Base-by-base conservation (phyloP, 2,329 filamentous ascomycete species). In the Lachnellula hyalina region DNA sequence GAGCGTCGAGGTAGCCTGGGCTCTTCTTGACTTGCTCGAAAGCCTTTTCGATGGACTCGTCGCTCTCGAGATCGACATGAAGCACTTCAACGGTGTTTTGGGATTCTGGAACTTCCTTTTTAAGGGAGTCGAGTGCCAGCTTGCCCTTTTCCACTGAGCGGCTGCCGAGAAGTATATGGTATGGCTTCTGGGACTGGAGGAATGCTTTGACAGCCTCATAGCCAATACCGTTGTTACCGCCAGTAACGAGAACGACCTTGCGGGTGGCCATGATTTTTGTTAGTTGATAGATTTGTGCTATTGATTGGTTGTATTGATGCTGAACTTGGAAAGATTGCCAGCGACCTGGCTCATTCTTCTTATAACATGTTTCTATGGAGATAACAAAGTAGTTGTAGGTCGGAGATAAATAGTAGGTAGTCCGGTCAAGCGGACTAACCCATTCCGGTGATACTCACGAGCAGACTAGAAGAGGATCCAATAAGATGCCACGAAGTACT, bases 181-280 rank as follows among this genome's bases (percentile, higher is more conserved):
- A 75, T 52, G 68, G 64, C 14, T 63, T 59, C 46, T 68, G 63
- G 14, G 71, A 70, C 19, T 67, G 63, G 8, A 69, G 65, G 19
- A 77, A 64, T 36, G 73, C 70, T 53, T 72, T 71, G 19, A 70
- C 68, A 6, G 68, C 70, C 52, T 73, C 72, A 57, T 72, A 73
- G 48, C 75, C 74, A 19, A 76, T 71, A 46, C 74, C 74, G 59
- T 71, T 68, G 60, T 75, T 77, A 36, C 69, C 73, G 6, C 74
- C 74, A 7, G 73, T 74, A 36, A 75, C 61, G 45, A 75, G 68
- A 51, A 70, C 66, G 32, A 72, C 59, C 19, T 56, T 60, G 45
- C 15, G 35, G 9, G 51, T 25, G 25, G 52, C 28, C 60, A 61
- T 61, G 25, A 28, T 28, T 28, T 28, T 28, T 28, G 1, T 28